These are phyloP conservation scores for Epichloe festucae DNA, from an alignment of 2,329 filamentous ascomycete genomes.

Conservation along the genomic window DNA sequence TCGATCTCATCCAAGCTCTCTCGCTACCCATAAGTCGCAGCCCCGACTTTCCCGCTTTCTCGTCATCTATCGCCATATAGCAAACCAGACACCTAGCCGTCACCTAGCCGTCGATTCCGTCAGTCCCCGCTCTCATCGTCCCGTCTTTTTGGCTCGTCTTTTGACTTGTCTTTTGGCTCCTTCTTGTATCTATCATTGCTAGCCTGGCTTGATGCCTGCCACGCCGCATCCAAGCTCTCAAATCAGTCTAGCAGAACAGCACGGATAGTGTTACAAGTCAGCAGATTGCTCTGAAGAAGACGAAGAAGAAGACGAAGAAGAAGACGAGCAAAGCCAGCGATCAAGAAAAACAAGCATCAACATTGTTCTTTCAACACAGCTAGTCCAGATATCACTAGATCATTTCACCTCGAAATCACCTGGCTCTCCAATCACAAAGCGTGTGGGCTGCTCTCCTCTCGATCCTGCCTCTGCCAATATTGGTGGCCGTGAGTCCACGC, in stretches of 20 bases:
- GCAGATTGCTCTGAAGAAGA: background rate
- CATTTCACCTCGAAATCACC: background rate
- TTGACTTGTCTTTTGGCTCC: background rate
- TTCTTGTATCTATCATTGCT: background rate
- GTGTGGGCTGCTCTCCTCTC: background rate
- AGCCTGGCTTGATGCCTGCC: background rate
- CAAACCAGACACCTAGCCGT: background rate
- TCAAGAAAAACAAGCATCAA: background rate
- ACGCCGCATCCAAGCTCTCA: background rate
- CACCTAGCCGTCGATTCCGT: background rate
- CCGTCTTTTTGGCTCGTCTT: background rate
- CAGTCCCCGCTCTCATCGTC: background rate
- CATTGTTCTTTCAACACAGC: background rate
- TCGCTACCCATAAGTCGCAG: background rate
- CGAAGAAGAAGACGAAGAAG: background rate
- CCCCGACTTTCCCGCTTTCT: background rate
- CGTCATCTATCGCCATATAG: constrained; percentile 3
- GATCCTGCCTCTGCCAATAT: background rate
- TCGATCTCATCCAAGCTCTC: background rate
- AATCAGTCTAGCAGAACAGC: background rate
- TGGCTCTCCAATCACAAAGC: background rate
- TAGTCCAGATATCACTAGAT: constrained; percentile 3
- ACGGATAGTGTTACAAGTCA: background rate
- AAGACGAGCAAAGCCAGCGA: background rate
- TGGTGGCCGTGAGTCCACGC: background rate